Evolutionary conservation across 352 stramenopile species (phyloP).

Genomic region (Phytophthora foliorum): DNA sequence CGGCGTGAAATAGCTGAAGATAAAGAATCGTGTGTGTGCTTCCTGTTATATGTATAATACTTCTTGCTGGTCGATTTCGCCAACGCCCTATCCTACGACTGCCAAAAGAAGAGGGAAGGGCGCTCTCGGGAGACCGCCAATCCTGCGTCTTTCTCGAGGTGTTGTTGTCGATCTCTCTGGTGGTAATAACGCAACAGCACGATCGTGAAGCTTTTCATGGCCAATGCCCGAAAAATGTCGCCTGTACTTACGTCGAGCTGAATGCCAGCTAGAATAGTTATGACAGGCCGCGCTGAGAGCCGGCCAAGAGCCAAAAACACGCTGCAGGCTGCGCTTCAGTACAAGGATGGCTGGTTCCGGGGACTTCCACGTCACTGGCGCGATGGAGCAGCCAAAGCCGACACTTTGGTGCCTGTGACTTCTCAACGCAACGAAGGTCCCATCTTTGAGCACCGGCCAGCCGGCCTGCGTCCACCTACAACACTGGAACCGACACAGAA

Average conservation of each 20-base stretch:
- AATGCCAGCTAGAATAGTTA: too few species aligned
- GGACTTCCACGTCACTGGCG: slow-evolving; percentile 15
- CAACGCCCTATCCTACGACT: background rate
- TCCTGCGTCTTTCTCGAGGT: slow-evolving; percentile 5
- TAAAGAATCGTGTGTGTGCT: background rate
- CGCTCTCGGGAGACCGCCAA: slow-evolving; percentile 1
- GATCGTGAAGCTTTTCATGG: too few species aligned
- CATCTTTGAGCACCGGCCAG: slow-evolving; percentile 11
- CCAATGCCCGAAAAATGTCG: too few species aligned
- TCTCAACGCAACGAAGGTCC: slow-evolving; percentile 22
- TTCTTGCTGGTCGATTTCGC: background rate
- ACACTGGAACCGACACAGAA: slow-evolving; percentile 20
- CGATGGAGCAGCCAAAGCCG: background rate
- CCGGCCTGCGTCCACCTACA: slow-evolving; percentile 10
- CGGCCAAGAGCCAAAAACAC: slow-evolving; percentile 17
- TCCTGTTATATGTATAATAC: background rate
- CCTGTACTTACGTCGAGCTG: too few species aligned
- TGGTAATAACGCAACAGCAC: background rate
- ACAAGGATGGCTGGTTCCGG: slow-evolving; percentile 5
- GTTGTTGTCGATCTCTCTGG: slow-evolving; percentile 8
- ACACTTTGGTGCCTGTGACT: background rate
- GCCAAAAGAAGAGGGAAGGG: background rate
- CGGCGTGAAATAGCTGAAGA: background rate
- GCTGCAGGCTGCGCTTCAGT: slow-evolving; percentile 7
- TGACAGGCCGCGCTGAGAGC: too few species aligned